Conservation (phyloP, 768 basidiomycete species). For the Inosperma sp. region DNA sequence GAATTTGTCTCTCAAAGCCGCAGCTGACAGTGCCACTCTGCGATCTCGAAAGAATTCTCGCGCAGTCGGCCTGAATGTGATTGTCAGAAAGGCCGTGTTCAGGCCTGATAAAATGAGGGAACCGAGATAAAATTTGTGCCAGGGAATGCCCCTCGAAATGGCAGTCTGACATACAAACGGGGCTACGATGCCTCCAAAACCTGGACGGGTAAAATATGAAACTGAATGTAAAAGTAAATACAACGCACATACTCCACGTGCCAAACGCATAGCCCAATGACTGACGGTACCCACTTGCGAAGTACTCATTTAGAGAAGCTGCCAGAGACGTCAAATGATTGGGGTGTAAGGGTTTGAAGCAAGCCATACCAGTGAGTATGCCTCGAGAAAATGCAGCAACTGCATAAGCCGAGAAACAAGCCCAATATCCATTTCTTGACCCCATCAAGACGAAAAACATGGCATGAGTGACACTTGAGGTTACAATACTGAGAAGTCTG, state of each 20-base stretch:
- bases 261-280: conserved; percentile 46
- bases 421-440: conserved; percentile 35
- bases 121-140: conserved; percentile 54
- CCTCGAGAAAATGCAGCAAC: conserved; percentile 45
- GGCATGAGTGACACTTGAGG: conserved; percentile 38
- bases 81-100: conserved; percentile 36
- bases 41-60: conserved; percentile 39
- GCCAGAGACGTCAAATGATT: neutral
- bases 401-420: conserved; percentile 44
- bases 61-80: conserved; percentile 44
- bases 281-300: conserved; percentile 35
- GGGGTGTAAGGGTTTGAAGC: conserved; percentile 28
- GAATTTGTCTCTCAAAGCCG: conserved; percentile 3
- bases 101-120: conserved; percentile 46
- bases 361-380: conserved; percentile 41
- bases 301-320: conserved; percentile 37
- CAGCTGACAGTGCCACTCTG: conserved; percentile 22
- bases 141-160: conserved; percentile 45
- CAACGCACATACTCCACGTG: conserved; percentile 39
- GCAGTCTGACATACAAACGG: conserved; percentile 53
- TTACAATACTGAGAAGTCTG: conserved; percentile 34
- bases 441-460: conserved; percentile 50
- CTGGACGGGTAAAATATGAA: conserved; percentile 25
- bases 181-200: conserved; percentile 48
- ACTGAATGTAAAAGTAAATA: neutral